These are phyloP conservation scores for Aspergillus sp. DNA, from an alignment of 2,329 filamentous ascomycete species.

Conservation along the genomic window DNA sequence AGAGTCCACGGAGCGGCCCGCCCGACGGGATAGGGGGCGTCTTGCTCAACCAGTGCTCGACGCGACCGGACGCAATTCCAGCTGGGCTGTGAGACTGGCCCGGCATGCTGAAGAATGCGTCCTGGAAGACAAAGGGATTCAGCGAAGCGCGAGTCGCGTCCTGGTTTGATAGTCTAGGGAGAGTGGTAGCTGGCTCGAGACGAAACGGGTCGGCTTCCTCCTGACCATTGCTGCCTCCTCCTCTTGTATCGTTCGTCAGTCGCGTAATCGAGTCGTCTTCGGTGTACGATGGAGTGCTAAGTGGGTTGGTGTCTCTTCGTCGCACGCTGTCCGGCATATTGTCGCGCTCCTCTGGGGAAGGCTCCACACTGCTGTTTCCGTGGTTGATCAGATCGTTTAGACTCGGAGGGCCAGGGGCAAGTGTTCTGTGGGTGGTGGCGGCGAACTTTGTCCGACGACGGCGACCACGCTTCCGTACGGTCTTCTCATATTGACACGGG, in stretches of 20 bases:
- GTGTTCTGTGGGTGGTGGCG: not conserved
- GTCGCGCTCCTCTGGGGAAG: not conserved
- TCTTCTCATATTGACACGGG: slow-evolving; percentile 15
- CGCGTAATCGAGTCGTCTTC: slow-evolving; percentile 13
- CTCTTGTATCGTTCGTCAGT: slow-evolving; percentile 1
- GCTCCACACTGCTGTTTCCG: not conserved
- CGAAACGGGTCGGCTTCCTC: slow-evolving; percentile 1
- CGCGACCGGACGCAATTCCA: slow-evolving; percentile 7
- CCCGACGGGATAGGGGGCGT: not conserved
- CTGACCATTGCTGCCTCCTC: not conserved
- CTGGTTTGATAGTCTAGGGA: not conserved
- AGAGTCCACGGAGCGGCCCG: slow-evolving; percentile 3
- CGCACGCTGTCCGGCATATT: not conserved
- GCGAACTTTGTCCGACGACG: slow-evolving; percentile 10
- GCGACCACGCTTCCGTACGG: slow-evolving; percentile 14
- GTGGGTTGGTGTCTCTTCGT: slow-evolving; percentile 5
- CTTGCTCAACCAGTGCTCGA: slow-evolving; percentile 14
- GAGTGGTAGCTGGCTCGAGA: not conserved
- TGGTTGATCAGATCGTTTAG: slow-evolving; percentile 7
- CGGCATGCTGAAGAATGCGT: not conserved
- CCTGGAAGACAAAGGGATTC: slow-evolving; percentile 1
- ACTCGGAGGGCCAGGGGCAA: slow-evolving; percentile 10
- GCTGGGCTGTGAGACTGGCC: not conserved
- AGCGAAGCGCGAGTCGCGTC: not conserved
- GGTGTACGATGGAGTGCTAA: slow-evolving; percentile 11